phyloP scores from a whole-genome alignment of 1,284 basidiomycete genomes.

The Peniophora sp. region DNA sequence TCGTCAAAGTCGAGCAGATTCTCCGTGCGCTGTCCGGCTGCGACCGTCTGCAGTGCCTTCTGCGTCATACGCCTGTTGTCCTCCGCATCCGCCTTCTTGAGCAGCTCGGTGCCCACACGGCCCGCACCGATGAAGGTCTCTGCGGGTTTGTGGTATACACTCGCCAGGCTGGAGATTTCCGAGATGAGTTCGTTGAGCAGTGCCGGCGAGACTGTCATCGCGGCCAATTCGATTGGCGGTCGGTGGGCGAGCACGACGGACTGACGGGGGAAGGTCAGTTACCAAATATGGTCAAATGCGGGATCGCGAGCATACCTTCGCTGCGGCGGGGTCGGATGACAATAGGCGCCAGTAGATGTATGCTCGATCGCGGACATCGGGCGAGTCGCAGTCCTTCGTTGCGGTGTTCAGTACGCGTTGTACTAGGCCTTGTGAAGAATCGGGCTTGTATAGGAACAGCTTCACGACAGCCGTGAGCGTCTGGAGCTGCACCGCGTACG shows the following conservation, averaged over 20 bases:
- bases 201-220: constrained; percentile 83
- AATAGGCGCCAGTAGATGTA: constrained; percentile 96
- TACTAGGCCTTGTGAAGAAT: constrained; percentile 83
- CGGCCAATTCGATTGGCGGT: constrained; percentile 89
- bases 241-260: constrained; percentile 86
- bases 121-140: constrained; percentile 87
- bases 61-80: constrained; percentile 68
- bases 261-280: constrained; percentile 30
- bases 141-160: constrained; percentile 94
- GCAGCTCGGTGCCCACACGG: constrained; percentile 76
- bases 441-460: constrained; percentile 91
- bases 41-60: constrained; percentile 85
- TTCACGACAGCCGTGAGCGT: constrained; percentile 96
- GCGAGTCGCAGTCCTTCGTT: constrained; percentile 94
- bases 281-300: neutral
- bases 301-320: constrained; percentile 55
- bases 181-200: constrained; percentile 90
- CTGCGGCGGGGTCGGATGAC: constrained; percentile 88
- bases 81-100: constrained; percentile 64
- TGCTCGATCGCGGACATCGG: constrained; percentile 92
- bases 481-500: constrained; percentile 94
- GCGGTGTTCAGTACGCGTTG: constrained; percentile 89
- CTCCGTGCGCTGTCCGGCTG: constrained; percentile 85
- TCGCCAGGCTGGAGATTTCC: constrained; percentile 83
- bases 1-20: constrained; percentile 94